Base-by-base conservation (phyloP, 495 filamentous ascomycete genomes). In the Neurospora africana region DNA sequence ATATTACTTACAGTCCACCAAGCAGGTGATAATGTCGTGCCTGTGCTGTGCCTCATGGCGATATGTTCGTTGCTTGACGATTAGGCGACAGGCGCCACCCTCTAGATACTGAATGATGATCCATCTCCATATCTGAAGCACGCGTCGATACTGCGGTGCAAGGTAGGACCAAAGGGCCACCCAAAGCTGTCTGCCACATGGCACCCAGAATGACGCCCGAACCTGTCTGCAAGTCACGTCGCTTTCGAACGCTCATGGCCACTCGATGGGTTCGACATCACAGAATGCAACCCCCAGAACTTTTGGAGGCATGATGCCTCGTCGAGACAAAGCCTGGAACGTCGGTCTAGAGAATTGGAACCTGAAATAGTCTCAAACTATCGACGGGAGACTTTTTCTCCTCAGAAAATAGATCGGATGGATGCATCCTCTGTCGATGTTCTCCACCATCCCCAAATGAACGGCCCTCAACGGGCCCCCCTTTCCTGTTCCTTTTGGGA, bases 101-200 rank as follows among this genome's bases (percentile, higher is more conserved):
- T 53, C 44, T 13, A 40, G 39, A 40, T 40, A 53, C 10, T 61
- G n/a, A 40, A 27, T 70, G 41, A 43, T 43, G 37, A 38, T 43
- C 69, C 44, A 13, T 30, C 68, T 35, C 72, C 72, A 71, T 47
- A 39, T 58, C 47, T 58, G 47, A 68, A 70, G 72, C 72, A 71
- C 70, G 72, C 74, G 70, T 69, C 47, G 69, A 37, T 70, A 72
- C 72, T n/a, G 41, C 61, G 37, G 74, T 75, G 72, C 43, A 36
- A 75, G 43, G 72, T 47, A 43, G 67, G 39, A 74, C 72, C 38
- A 70, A 30, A 69, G 67, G 30, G 21, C 27, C 74, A 69, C 30
- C 4, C 53, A n/a, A 68, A 53, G 33, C 39, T 72, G 61, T 69
- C 47, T 68, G 71, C 65, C 39, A 72, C 71, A 72, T 72, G 65